phyloP scores from a whole-genome alignment of 768 basidiomycete genomes.

The Suillus weaverae region DNA sequence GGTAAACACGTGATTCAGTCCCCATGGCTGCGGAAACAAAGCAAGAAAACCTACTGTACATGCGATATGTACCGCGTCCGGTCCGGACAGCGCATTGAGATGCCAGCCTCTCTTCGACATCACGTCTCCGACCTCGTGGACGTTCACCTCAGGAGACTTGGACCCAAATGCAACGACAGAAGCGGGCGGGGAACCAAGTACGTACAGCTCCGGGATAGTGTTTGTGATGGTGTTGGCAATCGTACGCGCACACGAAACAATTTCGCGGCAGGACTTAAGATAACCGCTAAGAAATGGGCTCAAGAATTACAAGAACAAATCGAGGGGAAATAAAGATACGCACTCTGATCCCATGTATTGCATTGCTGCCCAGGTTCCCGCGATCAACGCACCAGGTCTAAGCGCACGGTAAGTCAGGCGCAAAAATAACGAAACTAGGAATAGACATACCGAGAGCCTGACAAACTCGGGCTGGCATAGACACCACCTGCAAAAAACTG shows the following conservation, averaged over 20 bases:
- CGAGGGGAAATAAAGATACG: conserved; percentile 24
- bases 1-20: background rate
- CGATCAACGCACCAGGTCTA: conserved; percentile 89
- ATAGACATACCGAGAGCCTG: conserved; percentile 76
- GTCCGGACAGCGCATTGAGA: conserved; percentile 77
- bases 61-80: conserved; percentile 88
- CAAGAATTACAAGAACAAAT: conserved; percentile 6
- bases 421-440: background rate
- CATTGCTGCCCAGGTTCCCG: conserved; percentile 96
- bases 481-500: conserved; percentile 63
- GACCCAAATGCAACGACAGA: conserved; percentile 90
- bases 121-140: conserved; percentile 87
- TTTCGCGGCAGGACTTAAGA: conserved; percentile 76
- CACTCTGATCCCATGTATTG: conserved; percentile 88
- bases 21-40: background rate
- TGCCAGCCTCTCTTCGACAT: conserved; percentile 92
- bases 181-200: conserved; percentile 87
- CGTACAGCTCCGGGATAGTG: conserved; percentile 79
- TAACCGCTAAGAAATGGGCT: conserved; percentile 63
- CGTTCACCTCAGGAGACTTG: conserved; percentile 51
- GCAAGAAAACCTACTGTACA: conserved; percentile 66
- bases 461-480: conserved; percentile 86
- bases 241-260: conserved; percentile 70
- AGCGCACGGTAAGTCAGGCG: background rate
- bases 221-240: conserved; percentile 67